Percentiles rank a stretch among this genome's conserved stretches.
Conservation (phyloP, 148 eudicot genomes). For the Limonium bicolor region DNA sequence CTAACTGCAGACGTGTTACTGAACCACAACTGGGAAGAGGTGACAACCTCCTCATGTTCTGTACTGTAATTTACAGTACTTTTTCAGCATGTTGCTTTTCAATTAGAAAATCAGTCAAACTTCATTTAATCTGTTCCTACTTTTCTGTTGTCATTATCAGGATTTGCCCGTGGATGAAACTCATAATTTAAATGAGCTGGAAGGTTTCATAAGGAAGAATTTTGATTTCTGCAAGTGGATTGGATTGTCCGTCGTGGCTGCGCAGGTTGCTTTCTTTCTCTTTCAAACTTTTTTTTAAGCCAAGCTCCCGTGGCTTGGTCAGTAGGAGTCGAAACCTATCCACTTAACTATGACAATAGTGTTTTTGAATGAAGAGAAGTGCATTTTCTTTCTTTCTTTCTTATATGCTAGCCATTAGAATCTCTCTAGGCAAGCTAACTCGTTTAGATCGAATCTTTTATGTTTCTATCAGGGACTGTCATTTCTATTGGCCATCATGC, state of each 20-base stretch:
- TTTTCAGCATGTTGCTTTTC: neutral
- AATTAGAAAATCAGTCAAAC: neutral
- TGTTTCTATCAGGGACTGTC: constrained; percentile 19
- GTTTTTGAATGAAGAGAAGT: too few relatives aligned
- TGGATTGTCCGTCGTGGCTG: constrained; percentile 45
- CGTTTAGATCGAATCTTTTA: too few relatives aligned
- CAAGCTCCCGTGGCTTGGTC: too few relatives aligned
- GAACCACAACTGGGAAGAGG: constrained; percentile 71
- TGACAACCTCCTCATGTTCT: too few relatives aligned
- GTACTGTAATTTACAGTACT: neutral
- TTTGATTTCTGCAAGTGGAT: constrained; percentile 78
- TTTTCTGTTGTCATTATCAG: constrained; percentile 13
- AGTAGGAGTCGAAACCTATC: too few relatives aligned
- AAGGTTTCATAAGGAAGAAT: constrained; percentile 38
- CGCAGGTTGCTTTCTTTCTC: constrained; percentile 41
- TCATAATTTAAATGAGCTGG: constrained; percentile 8
- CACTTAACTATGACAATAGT: too few relatives aligned
- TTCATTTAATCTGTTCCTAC: too few relatives aligned
- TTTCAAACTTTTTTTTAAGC: neutral
- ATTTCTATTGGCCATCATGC: constrained; percentile 47
- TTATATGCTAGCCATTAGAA: neutral
- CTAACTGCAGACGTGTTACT: constrained; percentile 53
- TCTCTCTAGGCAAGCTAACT: too few relatives aligned
- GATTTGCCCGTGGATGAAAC: constrained; percentile 51
- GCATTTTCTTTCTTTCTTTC: neutral